Evolutionary conservation across 805 yeast species (phyloP).

Genomic region (Yamadazyma ubonensis): DNA sequence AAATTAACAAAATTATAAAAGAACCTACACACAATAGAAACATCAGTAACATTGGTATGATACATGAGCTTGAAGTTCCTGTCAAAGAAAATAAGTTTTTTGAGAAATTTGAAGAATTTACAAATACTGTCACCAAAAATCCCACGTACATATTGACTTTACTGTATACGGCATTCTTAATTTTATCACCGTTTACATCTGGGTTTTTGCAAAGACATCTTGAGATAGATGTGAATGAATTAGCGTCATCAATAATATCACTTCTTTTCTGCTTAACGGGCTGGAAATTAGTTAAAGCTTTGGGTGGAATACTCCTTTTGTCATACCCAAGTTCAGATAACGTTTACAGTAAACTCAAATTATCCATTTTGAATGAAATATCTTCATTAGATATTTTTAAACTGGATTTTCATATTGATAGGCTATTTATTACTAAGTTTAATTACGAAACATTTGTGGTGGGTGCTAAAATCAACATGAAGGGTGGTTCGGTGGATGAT

Average conservation of each 20-base stretch:
- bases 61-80: conserved; percentile 11
- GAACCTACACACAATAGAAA: conserved; percentile 19
- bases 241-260: conserved; percentile 47
- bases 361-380: conserved; percentile 46
- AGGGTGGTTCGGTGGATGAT: conserved; percentile 72
- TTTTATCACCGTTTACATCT: conserved; percentile 42
- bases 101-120: conserved; percentile 13
- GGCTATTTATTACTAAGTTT: conserved; percentile 57
- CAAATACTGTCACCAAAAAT: conserved; percentile 23
- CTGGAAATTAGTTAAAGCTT: conserved; percentile 49
- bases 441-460: conserved; percentile 61
- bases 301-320: conserved; percentile 53
- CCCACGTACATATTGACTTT: conserved; percentile 51
- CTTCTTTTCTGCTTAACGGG: conserved; percentile 47
- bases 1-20: conserved; percentile 34
- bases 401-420: conserved; percentile 46
- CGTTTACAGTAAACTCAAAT: conserved; percentile 35
- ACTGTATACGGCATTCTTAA: conserved; percentile 38
- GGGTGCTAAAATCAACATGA: conserved; percentile 54
- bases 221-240: conserved; percentile 42
- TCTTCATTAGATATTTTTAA: conserved; percentile 51
- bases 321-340: conserved; percentile 50
- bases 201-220: conserved; percentile 24
- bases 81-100: conserved; percentile 6
- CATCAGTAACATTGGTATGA: conserved; percentile 14